Evolutionary conservation across 2,329 filamentous ascomycete species (phyloP).

Genomic region (Trichocomaceae sp.): DNA sequence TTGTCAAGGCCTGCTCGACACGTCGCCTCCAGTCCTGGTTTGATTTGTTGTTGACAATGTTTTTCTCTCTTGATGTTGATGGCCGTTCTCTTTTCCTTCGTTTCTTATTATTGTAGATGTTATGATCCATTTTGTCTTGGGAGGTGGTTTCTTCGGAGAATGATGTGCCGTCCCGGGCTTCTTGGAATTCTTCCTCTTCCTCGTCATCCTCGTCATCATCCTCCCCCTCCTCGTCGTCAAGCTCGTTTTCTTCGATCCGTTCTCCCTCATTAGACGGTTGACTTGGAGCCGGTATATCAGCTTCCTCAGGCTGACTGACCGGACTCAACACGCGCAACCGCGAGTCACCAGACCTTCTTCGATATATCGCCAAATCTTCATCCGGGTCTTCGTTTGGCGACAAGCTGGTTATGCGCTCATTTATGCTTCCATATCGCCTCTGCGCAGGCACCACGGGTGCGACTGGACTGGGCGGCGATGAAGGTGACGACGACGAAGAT

Average conservation of each 20-base stretch:
- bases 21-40: slow-evolving; percentile 64
- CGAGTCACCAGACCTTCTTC: slow-evolving; percentile 39
- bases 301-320: slow-evolving; percentile 75
- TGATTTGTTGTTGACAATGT: slow-evolving; percentile 18
- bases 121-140: slow-evolving; percentile 2
- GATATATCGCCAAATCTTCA: slow-evolving; percentile 44
- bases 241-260: slow-evolving; percentile 9
- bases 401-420: slow-evolving; percentile 29
- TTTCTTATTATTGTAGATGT: slow-evolving; percentile 23
- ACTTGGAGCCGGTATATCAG: slow-evolving; percentile 22
- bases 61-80: not conserved
- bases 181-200: slow-evolving; percentile 16
- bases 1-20: slow-evolving; percentile 78
- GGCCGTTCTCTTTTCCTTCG: slow-evolving; percentile 25
- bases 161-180: slow-evolving; percentile 32
- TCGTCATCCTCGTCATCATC: slow-evolving; percentile 10
- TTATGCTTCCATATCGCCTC: slow-evolving; percentile 30
- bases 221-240: slow-evolving; percentile 2
- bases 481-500: slow-evolving; percentile 46
- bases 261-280: not conserved
- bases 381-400: slow-evolving; percentile 25
- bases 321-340: slow-evolving; percentile 70
- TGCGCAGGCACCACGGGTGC: slow-evolving; percentile 16
- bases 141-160: slow-evolving; percentile 18
- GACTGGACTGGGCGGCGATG: slow-evolving; percentile 25